Evolutionary conservation across 345 rosid species (phyloP).

Genomic region (Psidium friedrichsthalianum): DNA sequence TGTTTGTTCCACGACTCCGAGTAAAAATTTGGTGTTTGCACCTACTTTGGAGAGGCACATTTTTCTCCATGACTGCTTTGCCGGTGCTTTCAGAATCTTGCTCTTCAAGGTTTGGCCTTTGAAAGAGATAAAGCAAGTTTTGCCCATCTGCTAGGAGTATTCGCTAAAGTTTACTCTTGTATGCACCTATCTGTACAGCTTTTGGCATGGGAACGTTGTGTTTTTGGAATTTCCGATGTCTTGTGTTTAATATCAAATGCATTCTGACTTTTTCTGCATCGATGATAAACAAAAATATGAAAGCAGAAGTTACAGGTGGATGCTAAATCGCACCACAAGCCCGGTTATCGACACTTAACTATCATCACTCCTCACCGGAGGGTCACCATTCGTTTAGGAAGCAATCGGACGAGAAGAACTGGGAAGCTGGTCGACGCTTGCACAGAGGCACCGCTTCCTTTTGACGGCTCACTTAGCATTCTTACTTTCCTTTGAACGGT

Average conservation of each 20-base stretch:
- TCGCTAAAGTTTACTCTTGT: neutral
- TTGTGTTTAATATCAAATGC: neutral
- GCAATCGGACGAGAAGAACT: constrained; percentile 55
- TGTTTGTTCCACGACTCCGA: neutral
- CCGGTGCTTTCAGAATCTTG: neutral
- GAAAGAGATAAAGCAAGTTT: neutral
- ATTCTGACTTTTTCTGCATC: neutral
- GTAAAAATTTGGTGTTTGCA: neutral
- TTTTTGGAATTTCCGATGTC: neutral
- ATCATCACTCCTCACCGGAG: constrained; percentile 70
- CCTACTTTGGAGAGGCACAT: neutral
- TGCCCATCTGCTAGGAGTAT: neutral
- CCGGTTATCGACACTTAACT: constrained; percentile 63
- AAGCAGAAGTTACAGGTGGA: neutral
- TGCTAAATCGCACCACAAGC: neutral
- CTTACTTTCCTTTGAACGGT: constrained; percentile 74
- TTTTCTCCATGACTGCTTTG: neutral
- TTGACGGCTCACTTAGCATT: constrained; percentile 71
- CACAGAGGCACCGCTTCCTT: constrained; percentile 78
- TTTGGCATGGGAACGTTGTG: neutral
- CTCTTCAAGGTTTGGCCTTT: neutral
- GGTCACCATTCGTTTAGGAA: constrained; percentile 48
- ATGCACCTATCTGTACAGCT: neutral
- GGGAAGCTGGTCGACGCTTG: constrained; percentile 68
- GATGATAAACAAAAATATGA: neutral